Percentiles rank a stretch among this genome's conserved stretches.
Evolutionary conservation across 176 grass and related monocot species (phyloP).

Genomic region (Oryza coarctata): DNA sequence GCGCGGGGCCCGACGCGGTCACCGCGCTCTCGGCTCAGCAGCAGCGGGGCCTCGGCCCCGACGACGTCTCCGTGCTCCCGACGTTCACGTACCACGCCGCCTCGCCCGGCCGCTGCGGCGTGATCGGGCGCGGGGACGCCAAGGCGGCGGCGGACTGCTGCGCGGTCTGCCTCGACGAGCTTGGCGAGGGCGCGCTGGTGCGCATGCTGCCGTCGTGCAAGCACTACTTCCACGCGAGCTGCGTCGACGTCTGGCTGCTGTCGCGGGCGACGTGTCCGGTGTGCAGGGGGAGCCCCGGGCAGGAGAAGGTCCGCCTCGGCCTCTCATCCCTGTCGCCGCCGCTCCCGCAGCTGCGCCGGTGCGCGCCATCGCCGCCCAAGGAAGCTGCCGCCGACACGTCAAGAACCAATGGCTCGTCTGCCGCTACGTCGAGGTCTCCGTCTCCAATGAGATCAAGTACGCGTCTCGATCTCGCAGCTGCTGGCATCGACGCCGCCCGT

Average conservation of each 20-base stretch:
- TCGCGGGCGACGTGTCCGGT: slow-evolving; percentile 54
- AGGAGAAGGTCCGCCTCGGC: slow-evolving; percentile 27
- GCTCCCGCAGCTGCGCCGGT: slow-evolving; percentile 36
- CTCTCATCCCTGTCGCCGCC: slow-evolving; percentile 38
- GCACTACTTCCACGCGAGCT: slow-evolving; percentile 59
- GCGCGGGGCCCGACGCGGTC: neutral
- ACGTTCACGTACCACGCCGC: slow-evolving; percentile 45
- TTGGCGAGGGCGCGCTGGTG: slow-evolving; percentile 32
- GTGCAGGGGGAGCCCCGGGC: slow-evolving; percentile 30
- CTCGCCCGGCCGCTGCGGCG: neutral
- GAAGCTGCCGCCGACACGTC: neutral
- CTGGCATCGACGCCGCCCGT: neutral
- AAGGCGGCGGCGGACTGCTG: slow-evolving; percentile 30
- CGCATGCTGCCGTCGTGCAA: slow-evolving; percentile 54
- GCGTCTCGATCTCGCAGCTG: neutral
- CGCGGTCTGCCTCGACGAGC: slow-evolving; percentile 53
- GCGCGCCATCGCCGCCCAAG: neutral
- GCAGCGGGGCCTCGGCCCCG: slow-evolving; percentile 35
- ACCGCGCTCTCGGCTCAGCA: neutral
- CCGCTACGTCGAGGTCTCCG: neutral
- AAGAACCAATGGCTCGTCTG: neutral
- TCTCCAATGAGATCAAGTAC: neutral
- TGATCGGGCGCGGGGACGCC: neutral
- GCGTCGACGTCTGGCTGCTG: slow-evolving; percentile 59
- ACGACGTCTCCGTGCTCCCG: slow-evolving; percentile 46